Evolutionary conservation across 129 eudicot genomes (phyloP).

Genomic region (Daucus carota): DH1_v3.0 NC_030385.2:34044501-34045000

Average conservation of each 20-base stretch:
- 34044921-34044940: constrained; percentile 87
- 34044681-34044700: constrained; percentile 69
- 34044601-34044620: constrained; percentile 47
- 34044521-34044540: constrained; percentile 66
- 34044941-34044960: constrained; percentile 94
- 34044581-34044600: constrained; percentile 94
- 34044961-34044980: constrained; percentile 85
- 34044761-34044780: constrained; percentile 61
- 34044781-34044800: constrained; percentile 67
- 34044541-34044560: constrained; percentile 32
- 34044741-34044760: constrained; percentile 39
- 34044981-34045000: constrained; percentile 49
- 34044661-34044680: constrained; percentile 75
- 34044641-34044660: constrained; percentile 77
- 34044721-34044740: constrained; percentile 49
- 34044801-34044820: constrained; percentile 59
- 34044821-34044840: constrained; percentile 88
- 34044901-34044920: constrained; percentile 78
- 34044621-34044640: constrained; percentile 73
- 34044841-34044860: constrained; percentile 86
- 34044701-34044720: constrained; percentile 84
- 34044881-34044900: constrained; percentile 62
- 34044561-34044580: constrained; percentile 43
- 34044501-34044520: constrained; percentile 75
- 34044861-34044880: constrained; percentile 76